Conservation (phyloP, 2,329 filamentous ascomycete genomes). For the Calonectria pseudoturangicola region DNA sequence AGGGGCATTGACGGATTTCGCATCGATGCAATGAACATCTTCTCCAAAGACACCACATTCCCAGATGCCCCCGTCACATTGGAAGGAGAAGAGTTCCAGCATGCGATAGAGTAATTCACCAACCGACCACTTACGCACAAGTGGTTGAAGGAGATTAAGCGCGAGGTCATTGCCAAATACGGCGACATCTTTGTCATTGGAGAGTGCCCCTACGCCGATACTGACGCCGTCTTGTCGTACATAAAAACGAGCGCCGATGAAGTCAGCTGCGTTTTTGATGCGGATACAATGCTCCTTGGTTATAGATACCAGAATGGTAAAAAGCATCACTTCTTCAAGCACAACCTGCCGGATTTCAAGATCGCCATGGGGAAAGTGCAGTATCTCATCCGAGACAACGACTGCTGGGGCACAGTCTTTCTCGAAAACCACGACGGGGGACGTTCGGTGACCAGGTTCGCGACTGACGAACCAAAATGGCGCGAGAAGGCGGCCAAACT, state of each 20-base stretch:
- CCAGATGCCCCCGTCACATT: conserved; percentile 69
- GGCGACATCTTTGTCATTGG: conserved; percentile 76
- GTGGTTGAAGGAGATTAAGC: conserved; percentile 76
- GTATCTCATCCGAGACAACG: conserved; percentile 62
- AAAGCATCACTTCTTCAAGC: conserved; percentile 7
- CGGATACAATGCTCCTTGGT: conserved; percentile 39
- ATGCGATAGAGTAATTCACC: conserved; percentile 64
- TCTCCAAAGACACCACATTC: conserved; percentile 74
- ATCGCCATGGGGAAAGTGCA: conserved; percentile 65
- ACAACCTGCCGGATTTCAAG: conserved; percentile 40
- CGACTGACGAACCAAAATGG: conserved; percentile 52
- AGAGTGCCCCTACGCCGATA: conserved; percentile 75
- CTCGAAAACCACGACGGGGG: conserved; percentile 79
- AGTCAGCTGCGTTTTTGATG: background rate
- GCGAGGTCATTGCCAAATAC: conserved; percentile 71
- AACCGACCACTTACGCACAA: conserved; percentile 79
- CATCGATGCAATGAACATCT: conserved; percentile 81
- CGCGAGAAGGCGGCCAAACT: conserved; percentile 69
- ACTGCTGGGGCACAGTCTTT: conserved; percentile 76
- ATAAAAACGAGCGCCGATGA: background rate
- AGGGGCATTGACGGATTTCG: conserved; percentile 81
- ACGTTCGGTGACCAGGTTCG: conserved; percentile 70
- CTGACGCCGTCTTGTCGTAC: conserved; percentile 66
- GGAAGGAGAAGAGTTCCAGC: conserved; percentile 66
- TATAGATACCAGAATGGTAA: conserved; percentile 24